These are phyloP conservation scores for Babesia caballi DNA, from an alignment of 169 alveolate genomes.

Conservation along the genomic window DNA sequence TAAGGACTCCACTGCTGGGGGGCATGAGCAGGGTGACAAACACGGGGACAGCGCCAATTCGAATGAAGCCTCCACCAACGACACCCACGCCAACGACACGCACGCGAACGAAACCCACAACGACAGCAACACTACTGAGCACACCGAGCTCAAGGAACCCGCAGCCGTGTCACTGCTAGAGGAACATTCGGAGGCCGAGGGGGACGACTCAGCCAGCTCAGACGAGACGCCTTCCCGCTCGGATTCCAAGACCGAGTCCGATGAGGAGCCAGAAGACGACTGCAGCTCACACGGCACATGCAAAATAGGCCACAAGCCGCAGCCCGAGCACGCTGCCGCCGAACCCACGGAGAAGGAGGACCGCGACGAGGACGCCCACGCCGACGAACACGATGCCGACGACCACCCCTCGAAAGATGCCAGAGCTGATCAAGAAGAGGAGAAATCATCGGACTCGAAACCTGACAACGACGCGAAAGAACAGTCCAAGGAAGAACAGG, in stretches of 20 bases:
- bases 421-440: conserved; percentile 4
- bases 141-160: conserved; percentile 6
- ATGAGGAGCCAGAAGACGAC: not conserved
- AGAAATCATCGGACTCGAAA: not conserved
- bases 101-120: not conserved
- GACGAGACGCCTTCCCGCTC: not conserved
- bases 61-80: no score
- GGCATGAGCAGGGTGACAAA: not conserved
- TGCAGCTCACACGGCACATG: not conserved
- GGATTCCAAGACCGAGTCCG: not conserved
- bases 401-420: not conserved
- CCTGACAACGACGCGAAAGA: not conserved
- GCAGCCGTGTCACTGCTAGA: conserved; percentile 20
- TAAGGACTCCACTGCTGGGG: not conserved
- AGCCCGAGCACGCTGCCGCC: no score
- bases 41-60: not conserved
- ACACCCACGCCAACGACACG: not conserved
- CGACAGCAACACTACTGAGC: not conserved
- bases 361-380: not conserved
- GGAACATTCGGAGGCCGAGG: not conserved
- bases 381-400: not conserved
- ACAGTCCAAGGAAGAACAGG: not conserved
- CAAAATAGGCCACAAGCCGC: not conserved
- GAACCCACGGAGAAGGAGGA: not conserved
- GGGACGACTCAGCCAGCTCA: not conserved